A percentile compares a stretch with the other conserved stretches of the same genome.
These are phyloP conservation scores for Salix brachista DNA, from an alignment of 345 rosid species.

Conservation along the genomic window DNA sequence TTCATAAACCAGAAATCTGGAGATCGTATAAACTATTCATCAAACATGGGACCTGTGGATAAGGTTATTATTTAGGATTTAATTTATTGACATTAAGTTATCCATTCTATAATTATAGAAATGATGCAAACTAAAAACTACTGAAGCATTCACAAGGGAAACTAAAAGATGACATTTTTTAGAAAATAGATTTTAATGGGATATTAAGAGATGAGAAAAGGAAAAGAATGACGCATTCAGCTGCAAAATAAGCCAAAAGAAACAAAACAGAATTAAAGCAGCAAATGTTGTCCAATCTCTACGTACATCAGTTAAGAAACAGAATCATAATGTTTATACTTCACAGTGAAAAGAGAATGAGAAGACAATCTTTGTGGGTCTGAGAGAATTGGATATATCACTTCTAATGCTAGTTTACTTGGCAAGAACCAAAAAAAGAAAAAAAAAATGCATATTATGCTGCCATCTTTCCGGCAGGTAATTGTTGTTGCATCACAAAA, in stretches of 20 bases:
- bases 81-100: background rate
- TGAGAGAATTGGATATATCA: background rate
- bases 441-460: background rate
- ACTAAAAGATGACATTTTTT: background rate
- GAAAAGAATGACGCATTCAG: background rate
- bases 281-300: background rate
- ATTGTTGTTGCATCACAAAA: conserved; percentile 3
- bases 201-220: background rate
- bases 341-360: background rate
- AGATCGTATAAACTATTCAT: background rate
- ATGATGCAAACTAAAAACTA: background rate
- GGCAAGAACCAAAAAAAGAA: background rate
- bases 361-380: background rate
- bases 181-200: background rate
- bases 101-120: background rate
- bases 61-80: background rate
- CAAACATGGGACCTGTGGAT: background rate
- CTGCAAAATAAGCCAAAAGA: background rate
- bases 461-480: background rate
- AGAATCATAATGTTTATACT: background rate
- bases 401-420: background rate
- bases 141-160: background rate
- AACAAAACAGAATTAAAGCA: background rate
- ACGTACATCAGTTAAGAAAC: background rate
- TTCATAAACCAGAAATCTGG: background rate